phyloP scores from a whole-genome alignment of 768 basidiomycete species.

The Mrakia frigida region DNA sequence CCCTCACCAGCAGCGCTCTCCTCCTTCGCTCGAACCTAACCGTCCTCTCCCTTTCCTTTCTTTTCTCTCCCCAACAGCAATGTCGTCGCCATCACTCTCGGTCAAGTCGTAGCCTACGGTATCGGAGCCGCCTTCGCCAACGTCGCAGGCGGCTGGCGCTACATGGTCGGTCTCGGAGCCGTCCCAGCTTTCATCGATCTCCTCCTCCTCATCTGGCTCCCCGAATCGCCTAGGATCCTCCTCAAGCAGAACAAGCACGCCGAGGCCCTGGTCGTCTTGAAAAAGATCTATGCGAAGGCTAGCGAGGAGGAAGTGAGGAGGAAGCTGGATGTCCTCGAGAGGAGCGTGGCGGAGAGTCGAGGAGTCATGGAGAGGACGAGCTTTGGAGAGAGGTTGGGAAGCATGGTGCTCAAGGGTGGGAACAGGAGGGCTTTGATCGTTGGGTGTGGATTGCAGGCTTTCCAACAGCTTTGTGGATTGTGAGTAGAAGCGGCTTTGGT shows the following conservation, averaged over 20 bases:
- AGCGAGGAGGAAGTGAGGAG: conserved; percentile 60
- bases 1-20: not conserved
- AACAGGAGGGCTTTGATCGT: conserved; percentile 64
- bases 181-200: conserved; percentile 65
- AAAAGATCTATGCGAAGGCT: conserved; percentile 65
- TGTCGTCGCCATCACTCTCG: conserved; percentile 73
- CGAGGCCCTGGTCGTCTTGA: conserved; percentile 55
- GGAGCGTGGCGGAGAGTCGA: conserved; percentile 58
- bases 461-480: conserved; percentile 70
- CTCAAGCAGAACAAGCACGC: conserved; percentile 54
- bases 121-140: conserved; percentile 46
- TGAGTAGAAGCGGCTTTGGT: conserved; percentile 44
- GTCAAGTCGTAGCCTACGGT: conserved; percentile 41
- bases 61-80: conserved; percentile 59
- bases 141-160: conserved; percentile 61
- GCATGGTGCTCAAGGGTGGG: conserved; percentile 55
- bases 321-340: conserved; percentile 60
- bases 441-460: conserved; percentile 73
- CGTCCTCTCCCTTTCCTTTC: conserved; percentile 31
- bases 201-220: conserved; percentile 58
- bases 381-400: conserved; percentile 54
- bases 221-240: conserved; percentile 71
- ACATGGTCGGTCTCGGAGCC: conserved; percentile 60
- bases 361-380: conserved; percentile 58
- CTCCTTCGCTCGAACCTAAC: not conserved